phyloP scores from a whole-genome alignment of 495 filamentous ascomycete genomes.

The Echria macrotheca region DNA sequence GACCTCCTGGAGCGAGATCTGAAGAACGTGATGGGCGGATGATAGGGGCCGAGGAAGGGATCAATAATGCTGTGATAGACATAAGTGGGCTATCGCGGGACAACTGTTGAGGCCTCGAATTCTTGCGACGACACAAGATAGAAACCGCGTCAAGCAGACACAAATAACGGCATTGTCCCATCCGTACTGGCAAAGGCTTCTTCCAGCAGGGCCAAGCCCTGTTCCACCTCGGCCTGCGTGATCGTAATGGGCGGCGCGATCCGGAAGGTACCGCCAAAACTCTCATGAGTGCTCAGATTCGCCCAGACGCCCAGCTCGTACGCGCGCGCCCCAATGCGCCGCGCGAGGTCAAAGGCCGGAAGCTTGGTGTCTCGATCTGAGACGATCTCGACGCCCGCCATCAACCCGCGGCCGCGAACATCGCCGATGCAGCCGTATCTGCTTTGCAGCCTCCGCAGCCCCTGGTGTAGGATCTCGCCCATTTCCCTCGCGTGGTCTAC shows the following conservation, averaged over 20 bases:
- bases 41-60: too few relatives aligned
- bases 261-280: slow-evolving; percentile 51
- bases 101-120: too few relatives aligned
- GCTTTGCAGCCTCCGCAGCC: slow-evolving; percentile 35
- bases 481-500: slow-evolving; percentile 33
- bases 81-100: too few relatives aligned
- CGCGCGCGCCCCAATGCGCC: slow-evolving; percentile 37
- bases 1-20: too few relatives aligned
- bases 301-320: slow-evolving; percentile 48
- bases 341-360: slow-evolving; percentile 42
- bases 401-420: slow-evolving; percentile 48
- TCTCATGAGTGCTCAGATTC: slow-evolving; percentile 45
- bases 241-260: slow-evolving; percentile 56
- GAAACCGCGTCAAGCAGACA: too few relatives aligned
- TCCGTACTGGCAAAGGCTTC: slow-evolving; percentile 33
- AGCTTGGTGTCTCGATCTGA: slow-evolving; percentile 36
- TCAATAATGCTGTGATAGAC: too few relatives aligned
- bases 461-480: slow-evolving; percentile 38
- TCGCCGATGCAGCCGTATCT: slow-evolving; percentile 53
- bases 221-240: slow-evolving; percentile 42
- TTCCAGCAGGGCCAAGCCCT: slow-evolving; percentile 44
- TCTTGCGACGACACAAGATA: too few relatives aligned
- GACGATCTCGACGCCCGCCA: slow-evolving; percentile 52
- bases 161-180: slow-evolving; percentile 20
- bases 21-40: too few relatives aligned